Evolutionary conservation across 345 rosid genomes (phyloP), one percentile per base, ranked within the genome.

Genomic region (Trapa incisa): DNA sequence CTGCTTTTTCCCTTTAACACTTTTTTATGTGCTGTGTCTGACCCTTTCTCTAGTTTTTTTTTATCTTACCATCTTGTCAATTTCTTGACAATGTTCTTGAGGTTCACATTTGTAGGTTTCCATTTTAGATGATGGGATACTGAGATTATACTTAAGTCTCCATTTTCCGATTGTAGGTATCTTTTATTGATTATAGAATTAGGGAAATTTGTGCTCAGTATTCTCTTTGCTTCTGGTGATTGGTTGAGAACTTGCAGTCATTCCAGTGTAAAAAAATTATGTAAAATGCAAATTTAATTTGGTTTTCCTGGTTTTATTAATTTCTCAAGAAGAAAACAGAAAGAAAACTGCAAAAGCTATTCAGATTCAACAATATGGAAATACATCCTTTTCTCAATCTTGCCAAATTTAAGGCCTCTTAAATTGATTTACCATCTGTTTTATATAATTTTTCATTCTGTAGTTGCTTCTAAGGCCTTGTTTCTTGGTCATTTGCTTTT

Each of bases 401-500:
- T 22, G 60, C 60, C 60, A 54, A 54, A 3, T 54, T 22, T 8
- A 54, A 4, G 60, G 17, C 33, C 60, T 0, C 17, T 17, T 2
- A 54, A 54, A 64, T 39, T 39, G 47, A 7, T 38, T 64, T 37
- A 38, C 47, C 42, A 16, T 64, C 11, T 64, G 8, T 63, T 11
- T 63, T 37, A 8, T 8, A 6, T 4, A 16, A n/a, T 57, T 1
- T n/a, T 64, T 38, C 37, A 29, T 65, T 43, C 36, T 29, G 43
- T 63, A 29, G 15, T 41, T 65, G 43, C 41, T 65, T 65, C 16
- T 32, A 33, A 45, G 56, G 68, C 42, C 62, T 37, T 50, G 60
- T 42, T 65, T 16, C 42, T 65, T 12, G 12, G 56, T 65, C 75
- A 45, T 65, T 22, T 72, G 68, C 67, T 56, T 71, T 70, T 22